These are phyloP conservation scores for Lenwebbia sp. DNA, from an alignment of 345 rosid species.

Conservation along the genomic window DNA sequence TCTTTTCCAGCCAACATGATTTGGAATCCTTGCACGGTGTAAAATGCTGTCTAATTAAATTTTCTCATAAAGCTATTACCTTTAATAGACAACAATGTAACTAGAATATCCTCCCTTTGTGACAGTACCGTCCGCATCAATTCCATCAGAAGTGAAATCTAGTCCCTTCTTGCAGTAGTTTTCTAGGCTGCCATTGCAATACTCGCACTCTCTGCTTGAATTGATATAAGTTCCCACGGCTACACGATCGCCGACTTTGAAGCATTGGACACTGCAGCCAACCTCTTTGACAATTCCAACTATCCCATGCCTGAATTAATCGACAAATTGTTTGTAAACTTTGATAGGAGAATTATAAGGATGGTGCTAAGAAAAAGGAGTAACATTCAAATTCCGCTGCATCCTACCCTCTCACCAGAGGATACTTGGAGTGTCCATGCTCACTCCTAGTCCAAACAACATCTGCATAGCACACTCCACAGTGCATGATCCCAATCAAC, in stretches of 20 bases:
- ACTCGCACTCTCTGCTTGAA: constrained; percentile 69
- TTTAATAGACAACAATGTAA: constrained; percentile 60
- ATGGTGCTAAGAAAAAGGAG: not conserved
- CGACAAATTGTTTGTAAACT: not conserved
- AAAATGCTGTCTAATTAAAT: not conserved
- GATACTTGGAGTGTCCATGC: constrained; percentile 58
- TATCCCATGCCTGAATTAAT: constrained; percentile 65
- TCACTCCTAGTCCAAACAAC: constrained; percentile 59
- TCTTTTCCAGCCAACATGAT: not conserved
- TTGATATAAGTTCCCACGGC: constrained; percentile 88
- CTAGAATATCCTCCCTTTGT: constrained; percentile 91
- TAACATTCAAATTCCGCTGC: not conserved
- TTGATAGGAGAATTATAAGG: not conserved
- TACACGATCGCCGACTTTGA: constrained; percentile 71
- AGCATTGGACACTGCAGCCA: constrained; percentile 45
- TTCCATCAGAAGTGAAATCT: constrained; percentile 55
- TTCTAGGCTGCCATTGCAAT: constrained; percentile 48
- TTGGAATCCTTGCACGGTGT: not conserved
- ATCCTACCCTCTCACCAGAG: constrained; percentile 75
- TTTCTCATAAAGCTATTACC: constrained; percentile 14
- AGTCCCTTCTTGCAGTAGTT: constrained; percentile 37
- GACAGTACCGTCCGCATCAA: constrained; percentile 64
- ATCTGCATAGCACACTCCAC: constrained; percentile 92
- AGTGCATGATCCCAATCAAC: constrained; percentile 65
- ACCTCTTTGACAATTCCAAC: constrained; percentile 71